phyloP scores from a whole-genome alignment of 805 yeast species.

The Nakazawaea siamensis region DNA sequence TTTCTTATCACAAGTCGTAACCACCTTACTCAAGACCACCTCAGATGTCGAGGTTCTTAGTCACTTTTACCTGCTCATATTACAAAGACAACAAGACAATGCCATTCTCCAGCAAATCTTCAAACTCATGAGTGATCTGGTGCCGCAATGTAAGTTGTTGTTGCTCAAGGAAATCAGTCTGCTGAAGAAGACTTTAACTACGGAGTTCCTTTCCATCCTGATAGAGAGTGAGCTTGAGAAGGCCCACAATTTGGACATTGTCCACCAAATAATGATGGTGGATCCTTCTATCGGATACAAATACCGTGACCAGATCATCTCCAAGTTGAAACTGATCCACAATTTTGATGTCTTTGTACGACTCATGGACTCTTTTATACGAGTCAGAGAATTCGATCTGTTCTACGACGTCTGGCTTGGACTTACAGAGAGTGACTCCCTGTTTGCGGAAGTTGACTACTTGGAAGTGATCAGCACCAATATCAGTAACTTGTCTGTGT shows the following conservation, averaged over 20 bases:
- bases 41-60: no score
- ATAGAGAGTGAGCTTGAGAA: conserved; percentile 24
- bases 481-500: conserved; percentile 36
- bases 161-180: conserved; percentile 39
- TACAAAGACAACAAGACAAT: no score
- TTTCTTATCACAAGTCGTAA: no score
- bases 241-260: conserved; percentile 33
- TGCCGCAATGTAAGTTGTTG: conserved; percentile 30
- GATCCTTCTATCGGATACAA: conserved; percentile 53
- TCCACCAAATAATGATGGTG: conserved; percentile 38
- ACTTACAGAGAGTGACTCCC: conserved; percentile 9
- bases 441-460: conserved; percentile 20
- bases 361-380: conserved; percentile 38
- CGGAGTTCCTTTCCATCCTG: conserved; percentile 36
- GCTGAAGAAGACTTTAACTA: conserved; percentile 45
- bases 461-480: conserved; percentile 29
- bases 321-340: background rate
- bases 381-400: conserved; percentile 47
- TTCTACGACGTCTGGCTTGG: conserved; percentile 41
- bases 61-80: no score
- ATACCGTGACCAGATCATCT: conserved; percentile 27
- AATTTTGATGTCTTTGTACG: conserved; percentile 18
- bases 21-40: no score
- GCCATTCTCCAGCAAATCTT: conserved; percentile 40
- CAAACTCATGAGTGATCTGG: conserved; percentile 28